phyloP scores from a whole-genome alignment of 192 early-diverging fungal species.

The Linnemannia hyalina region DNA sequence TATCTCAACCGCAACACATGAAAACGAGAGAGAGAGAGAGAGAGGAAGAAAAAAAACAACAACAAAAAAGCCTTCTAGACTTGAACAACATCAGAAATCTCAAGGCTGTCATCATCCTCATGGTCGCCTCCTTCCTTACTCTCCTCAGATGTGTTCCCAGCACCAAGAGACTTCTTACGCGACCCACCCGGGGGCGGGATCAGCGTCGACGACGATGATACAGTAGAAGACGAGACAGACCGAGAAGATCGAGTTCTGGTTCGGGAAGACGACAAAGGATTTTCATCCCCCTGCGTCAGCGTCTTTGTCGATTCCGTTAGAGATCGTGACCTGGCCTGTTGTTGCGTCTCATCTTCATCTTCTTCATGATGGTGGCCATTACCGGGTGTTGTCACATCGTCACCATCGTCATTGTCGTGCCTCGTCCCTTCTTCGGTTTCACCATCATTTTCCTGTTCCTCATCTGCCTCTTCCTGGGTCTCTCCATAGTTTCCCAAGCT shows the following conservation, averaged over 20 bases:
- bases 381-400: background rate
- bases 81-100: background rate
- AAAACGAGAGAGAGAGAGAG: background rate
- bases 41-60: background rate
- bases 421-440: background rate
- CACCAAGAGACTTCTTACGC: background rate
- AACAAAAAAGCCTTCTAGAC: background rate
- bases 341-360: background rate
- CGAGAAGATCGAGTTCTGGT: background rate
- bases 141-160: background rate
- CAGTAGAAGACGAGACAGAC: slow-evolving; percentile 11
- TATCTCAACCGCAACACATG: background rate
- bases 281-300: background rate
- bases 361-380: background rate
- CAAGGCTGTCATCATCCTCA: background rate
- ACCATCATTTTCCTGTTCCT: background rate
- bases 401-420: background rate
- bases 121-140: background rate
- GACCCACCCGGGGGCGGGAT: background rate
- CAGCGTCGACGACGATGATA: slow-evolving; percentile 14
- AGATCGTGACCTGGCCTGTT: background rate
- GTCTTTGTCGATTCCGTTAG: background rate
- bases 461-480: background rate
- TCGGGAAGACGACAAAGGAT: background rate
- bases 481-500: background rate